Base-by-base conservation (phyloP, 768 basidiomycete genomes). In the Candolleomyces aberdarensis region DNA sequence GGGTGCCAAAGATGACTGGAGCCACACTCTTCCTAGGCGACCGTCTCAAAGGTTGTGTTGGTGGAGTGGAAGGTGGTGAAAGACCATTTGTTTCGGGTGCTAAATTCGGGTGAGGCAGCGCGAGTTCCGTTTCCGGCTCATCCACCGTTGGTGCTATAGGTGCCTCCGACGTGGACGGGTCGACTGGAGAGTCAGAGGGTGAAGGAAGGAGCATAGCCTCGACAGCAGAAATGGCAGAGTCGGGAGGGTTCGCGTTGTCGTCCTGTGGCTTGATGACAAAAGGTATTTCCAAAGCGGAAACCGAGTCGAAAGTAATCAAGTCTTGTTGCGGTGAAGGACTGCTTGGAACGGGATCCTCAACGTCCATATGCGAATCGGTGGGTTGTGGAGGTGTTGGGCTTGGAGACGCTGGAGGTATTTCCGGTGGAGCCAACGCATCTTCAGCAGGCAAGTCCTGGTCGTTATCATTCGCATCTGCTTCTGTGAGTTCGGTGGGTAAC, bases 221-320 rank as follows among this genome's bases (percentile, higher is more conserved):
- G 2, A 54, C 31, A 10, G 43, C 54, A 17, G 59, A 55, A 19
- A 60, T 6, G 44, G 59, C 44, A 19, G 53, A 56, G 29, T 60
- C 59, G 52, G 59, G 26, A 26, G 32, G 22, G 22, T 14, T 15
- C n/a, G 39, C 17, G 11, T 41, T 39, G 8, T 31, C 17, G 9
- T 19, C 19, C 5, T 9, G 29, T 7, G 17, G 19, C 5, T 15
- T 17, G 40, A 41, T 15, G 9, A 9, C 40, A 9, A 19, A 9
- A 17, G 54, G 54, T 5, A 56, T 20, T 11, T 14, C n/a, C 4
- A 43, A 10, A 8, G 54, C 15, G 7, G 54, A 70, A 65, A 78
- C 72, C 20, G 80, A 76, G 65, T 83, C 80, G 57, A 82, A 69
- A 20, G 62, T 61, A 48, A 72, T 71, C 19, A 72, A 61, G 55